Conservation (phyloP, 495 filamentous ascomycete genomes). For the Lasiosphaeria hispida region DNA sequence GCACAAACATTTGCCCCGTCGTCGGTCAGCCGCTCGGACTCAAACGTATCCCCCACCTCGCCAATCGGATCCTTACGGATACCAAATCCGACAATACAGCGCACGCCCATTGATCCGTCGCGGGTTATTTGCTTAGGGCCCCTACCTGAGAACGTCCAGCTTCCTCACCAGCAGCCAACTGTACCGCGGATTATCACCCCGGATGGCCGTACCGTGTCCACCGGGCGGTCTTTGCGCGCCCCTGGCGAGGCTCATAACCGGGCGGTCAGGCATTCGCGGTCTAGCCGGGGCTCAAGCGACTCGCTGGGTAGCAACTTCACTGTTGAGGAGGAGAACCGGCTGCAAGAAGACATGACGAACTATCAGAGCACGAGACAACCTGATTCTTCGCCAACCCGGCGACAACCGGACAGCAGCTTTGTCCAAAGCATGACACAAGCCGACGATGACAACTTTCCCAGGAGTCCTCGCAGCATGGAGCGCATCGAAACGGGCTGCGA, state of each 20-base stretch:
- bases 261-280: conserved; percentile 20
- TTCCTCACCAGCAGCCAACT: conserved; percentile 37
- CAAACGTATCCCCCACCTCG: conserved; percentile 31
- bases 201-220: conserved; percentile 25
- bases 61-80: conserved; percentile 26
- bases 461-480: conserved; percentile 37
- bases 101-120: conserved; percentile 48
- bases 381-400: no score
- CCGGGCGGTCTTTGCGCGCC: conserved; percentile 10
- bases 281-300: conserved; percentile 35
- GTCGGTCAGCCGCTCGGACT: conserved; percentile 35
- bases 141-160: conserved; percentile 47
- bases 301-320: conserved; percentile 54
- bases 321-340: conserved; percentile 40
- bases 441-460: conserved; percentile 20
- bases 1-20: conserved; percentile 31
- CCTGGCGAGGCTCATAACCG: conserved; percentile 13
- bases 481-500: conserved; percentile 40
- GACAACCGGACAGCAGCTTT: no score
- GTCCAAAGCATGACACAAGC: background rate
- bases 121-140: conserved; percentile 51
- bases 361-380: conserved; percentile 9
- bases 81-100: conserved; percentile 39
- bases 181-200: conserved; percentile 38
- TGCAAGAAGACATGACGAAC: conserved; percentile 18